Evolutionary conservation across 2,329 filamentous ascomycete genomes (phyloP).

Genomic region (Xylaria hypoxylon): DNA sequence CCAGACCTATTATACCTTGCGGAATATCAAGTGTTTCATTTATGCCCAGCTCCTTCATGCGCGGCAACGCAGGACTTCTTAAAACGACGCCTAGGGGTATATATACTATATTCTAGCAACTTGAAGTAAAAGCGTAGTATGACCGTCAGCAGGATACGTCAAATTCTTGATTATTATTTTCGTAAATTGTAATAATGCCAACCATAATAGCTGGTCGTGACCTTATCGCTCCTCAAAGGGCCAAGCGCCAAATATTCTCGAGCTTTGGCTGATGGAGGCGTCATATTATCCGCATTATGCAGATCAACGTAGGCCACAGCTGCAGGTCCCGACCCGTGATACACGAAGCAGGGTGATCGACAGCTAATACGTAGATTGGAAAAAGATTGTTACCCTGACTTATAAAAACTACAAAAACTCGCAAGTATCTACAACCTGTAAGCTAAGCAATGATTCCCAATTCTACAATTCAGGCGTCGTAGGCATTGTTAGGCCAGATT

Average conservation of each 20-base stretch:
- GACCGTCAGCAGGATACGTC: not conserved
- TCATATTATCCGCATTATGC: not conserved
- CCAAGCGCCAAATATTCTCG: not conserved
- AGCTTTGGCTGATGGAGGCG: not conserved
- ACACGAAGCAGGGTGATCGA: slow-evolving; percentile 1
- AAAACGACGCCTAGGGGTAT: not conserved
- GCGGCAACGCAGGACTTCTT: slow-evolving; percentile 11
- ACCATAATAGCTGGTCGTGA: not conserved
- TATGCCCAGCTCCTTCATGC: slow-evolving; percentile 6
- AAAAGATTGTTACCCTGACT: not conserved
- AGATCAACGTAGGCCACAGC: not conserved
- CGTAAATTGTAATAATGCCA: not conserved
- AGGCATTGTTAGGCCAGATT: not conserved
- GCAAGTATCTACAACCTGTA: not conserved
- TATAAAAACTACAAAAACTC: not conserved
- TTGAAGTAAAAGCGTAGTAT: not conserved
- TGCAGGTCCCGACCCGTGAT: slow-evolving; percentile 6
- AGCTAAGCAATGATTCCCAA: not conserved
- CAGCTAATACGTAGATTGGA: not conserved
- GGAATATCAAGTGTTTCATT: slow-evolving; percentile 4
- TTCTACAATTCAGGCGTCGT: not conserved
- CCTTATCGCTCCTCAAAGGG: not conserved
- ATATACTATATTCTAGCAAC: too few species aligned
- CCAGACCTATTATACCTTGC: slow-evolving; percentile 1
- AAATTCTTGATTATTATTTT: not conserved